A percentile compares a stretch with the other conserved stretches of the same genome.
Conservation (phyloP, 164 flowering plant species). For the Stephania yunnanensis region DNA sequence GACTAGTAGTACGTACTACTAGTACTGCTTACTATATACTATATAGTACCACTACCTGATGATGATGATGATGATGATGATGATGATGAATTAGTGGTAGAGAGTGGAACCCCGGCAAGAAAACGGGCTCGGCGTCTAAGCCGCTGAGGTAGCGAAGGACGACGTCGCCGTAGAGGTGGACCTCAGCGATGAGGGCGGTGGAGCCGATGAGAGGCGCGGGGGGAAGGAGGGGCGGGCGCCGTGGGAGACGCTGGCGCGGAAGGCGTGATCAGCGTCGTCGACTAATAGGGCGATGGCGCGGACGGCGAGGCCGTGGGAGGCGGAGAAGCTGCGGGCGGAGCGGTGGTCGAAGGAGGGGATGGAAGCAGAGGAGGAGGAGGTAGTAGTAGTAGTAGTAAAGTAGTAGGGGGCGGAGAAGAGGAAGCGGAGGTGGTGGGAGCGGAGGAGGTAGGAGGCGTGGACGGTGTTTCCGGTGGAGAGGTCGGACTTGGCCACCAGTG, state of each 20-base stretch:
- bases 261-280: conserved; percentile 49
- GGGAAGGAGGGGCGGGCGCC: conserved; percentile 46
- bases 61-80: too few species aligned
- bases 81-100: too few species aligned
- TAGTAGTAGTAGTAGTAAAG: conserved; percentile 25
- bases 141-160: conserved; percentile 60
- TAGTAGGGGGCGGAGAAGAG: conserved; percentile 87
- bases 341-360: conserved; percentile 49
- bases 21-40: too few species aligned
- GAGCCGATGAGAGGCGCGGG: conserved; percentile 27
- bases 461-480: conserved; percentile 70
- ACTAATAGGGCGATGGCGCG: conserved; percentile 67
- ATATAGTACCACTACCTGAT: too few species aligned
- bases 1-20: too few species aligned
- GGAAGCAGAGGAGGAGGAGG: conserved; percentile 31
- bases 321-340: conserved; percentile 36
- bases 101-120: conserved; percentile 56
- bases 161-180: conserved; percentile 64
- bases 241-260: conserved; percentile 33
- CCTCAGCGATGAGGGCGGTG: conserved; percentile 33
- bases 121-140: conserved; percentile 18
- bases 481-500: conserved; percentile 62
- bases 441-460: conserved; percentile 72
- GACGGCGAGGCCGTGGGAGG: conserved; percentile 68
- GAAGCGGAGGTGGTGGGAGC: conserved; percentile 53